These are phyloP conservation scores for Phaeosphaeria sp. DNA, from an alignment of 2,329 filamentous ascomycete genomes.

Conservation along the genomic window DNA sequence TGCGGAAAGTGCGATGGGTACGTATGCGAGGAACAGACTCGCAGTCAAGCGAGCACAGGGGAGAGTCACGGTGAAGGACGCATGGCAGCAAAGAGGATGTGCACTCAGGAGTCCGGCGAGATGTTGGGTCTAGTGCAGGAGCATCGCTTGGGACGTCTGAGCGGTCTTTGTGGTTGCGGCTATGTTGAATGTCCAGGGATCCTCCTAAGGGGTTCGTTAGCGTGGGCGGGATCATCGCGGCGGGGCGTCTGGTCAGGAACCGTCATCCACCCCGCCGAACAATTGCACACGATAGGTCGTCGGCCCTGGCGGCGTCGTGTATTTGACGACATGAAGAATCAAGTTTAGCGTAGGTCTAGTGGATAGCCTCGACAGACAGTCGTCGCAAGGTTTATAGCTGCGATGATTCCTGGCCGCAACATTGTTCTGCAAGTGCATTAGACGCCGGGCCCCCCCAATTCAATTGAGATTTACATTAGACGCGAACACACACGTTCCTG, in stretches of 20 bases:
- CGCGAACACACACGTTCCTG: constrained; percentile 1
- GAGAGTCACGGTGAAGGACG: constrained; percentile 37
- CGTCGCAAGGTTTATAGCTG: too few species aligned
- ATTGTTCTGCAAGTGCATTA: background rate
- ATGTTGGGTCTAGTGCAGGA: constrained; percentile 1
- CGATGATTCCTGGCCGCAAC: too few species aligned
- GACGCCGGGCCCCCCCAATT: constrained; percentile 10
- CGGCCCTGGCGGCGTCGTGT: background rate
- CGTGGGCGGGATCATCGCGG: constrained; percentile 8
- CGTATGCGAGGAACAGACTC: constrained; percentile 31
- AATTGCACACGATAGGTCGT: background rate
- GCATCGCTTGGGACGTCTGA: background rate
- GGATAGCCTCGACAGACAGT: background rate
- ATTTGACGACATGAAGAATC: constrained; percentile 4
- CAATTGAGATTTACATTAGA: constrained; percentile 12
- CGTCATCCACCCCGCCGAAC: background rate
- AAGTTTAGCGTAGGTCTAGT: background rate
- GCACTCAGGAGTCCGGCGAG: constrained; percentile 18
- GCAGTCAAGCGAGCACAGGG: constrained; percentile 29
- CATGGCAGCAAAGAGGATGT: constrained; percentile 26
- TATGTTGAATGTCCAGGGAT: constrained; percentile 1
- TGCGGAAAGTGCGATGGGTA: constrained; percentile 27
- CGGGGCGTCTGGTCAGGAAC: background rate
- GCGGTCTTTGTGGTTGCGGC: constrained; percentile 8
- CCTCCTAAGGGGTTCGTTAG: constrained; percentile 4